phyloP scores from a whole-genome alignment of 2,329 filamentous ascomycete species.

The Zalaria obscura region DNA sequence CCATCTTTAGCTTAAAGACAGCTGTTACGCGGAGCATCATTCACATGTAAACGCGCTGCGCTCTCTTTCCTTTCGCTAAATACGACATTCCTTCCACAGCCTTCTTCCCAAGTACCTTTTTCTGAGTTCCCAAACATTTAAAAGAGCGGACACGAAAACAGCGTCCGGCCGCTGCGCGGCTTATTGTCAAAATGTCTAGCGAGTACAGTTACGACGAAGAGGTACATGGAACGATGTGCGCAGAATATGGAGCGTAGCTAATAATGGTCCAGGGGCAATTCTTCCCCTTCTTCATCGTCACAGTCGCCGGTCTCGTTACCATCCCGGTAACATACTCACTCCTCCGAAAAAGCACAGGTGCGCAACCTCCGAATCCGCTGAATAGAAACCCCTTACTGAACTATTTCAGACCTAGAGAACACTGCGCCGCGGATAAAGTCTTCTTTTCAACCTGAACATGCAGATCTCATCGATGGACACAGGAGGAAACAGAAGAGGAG shows the following conservation, averaged over 20 bases:
- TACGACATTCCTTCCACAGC: too few relatives aligned
- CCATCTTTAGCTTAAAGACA: too few relatives aligned
- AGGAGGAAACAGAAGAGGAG: slow-evolving; percentile 79
- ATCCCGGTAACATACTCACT: slow-evolving; percentile 64
- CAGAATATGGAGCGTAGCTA: too few relatives aligned
- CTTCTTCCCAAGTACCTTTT: too few relatives aligned
- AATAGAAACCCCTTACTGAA: too few relatives aligned
- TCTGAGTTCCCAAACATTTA: too few relatives aligned
- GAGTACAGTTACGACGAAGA: slow-evolving; percentile 94
- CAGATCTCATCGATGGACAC: slow-evolving; percentile 67
- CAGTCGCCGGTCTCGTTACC: slow-evolving; percentile 73
- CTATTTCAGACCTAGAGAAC: slow-evolving; percentile 50
- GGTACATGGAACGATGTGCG: too few relatives aligned
- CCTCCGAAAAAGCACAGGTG: slow-evolving; percentile 60
- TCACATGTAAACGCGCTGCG: too few relatives aligned
- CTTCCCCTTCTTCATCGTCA: slow-evolving; percentile 98
- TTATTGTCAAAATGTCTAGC: slow-evolving; percentile 58
- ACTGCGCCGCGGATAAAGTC: slow-evolving; percentile 72
- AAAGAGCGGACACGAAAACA: slow-evolving; percentile 2
- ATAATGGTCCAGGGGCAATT: slow-evolving; percentile 61
- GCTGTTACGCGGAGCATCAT: too few relatives aligned
- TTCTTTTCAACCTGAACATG: slow-evolving; percentile 69
- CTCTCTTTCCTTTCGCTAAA: too few relatives aligned
- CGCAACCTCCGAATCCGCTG: slow-evolving; percentile 7
- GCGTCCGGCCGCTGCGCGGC: neutral